These are phyloP conservation scores for Polysphondylium violaceum DNA, from an alignment of 78 protist genomes.

Conservation along the genomic window DNA sequence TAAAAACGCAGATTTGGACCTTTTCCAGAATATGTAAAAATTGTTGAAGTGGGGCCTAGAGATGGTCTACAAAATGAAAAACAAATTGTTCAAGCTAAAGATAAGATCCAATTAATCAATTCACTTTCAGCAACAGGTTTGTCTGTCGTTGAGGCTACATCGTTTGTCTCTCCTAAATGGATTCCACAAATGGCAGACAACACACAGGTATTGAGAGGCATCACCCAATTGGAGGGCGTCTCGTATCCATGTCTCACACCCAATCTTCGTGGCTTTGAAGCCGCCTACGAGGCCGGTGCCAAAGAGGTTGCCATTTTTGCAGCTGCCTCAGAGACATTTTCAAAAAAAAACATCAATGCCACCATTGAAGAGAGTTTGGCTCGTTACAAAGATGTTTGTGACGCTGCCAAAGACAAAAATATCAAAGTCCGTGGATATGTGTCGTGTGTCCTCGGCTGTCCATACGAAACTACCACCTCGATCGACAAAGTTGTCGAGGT, in stretches of 20 bases:
- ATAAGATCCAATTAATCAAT: constrained; percentile 87
- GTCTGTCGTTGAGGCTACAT: constrained; percentile 89
- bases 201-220: constrained; percentile 21
- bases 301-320: constrained; percentile 90
- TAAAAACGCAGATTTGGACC: constrained; percentile 74
- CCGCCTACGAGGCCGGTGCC: constrained; percentile 84
- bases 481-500: constrained; percentile 79
- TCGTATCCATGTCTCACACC: constrained; percentile 93
- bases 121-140: constrained; percentile 82
- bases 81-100: constrained; percentile 73
- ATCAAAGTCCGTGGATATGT: constrained; percentile 90
- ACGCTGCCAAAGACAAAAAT: constrained; percentile 70
- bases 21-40: constrained; percentile 88
- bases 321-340: constrained; percentile 90
- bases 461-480: constrained; percentile 89
- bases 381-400: constrained; percentile 82
- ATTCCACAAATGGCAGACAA: constrained; percentile 90
- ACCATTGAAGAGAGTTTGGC: constrained; percentile 87
- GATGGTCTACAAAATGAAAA: constrained; percentile 97
- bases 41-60: constrained; percentile 95
- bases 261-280: constrained; percentile 88
- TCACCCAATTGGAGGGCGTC: constrained; percentile 43
- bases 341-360: constrained; percentile 84
- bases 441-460: constrained; percentile 95
- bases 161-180: constrained; percentile 93